phyloP scores from a whole-genome alignment of 1,284 basidiomycete genomes.

The Chondrostereum purpureum region DNA sequence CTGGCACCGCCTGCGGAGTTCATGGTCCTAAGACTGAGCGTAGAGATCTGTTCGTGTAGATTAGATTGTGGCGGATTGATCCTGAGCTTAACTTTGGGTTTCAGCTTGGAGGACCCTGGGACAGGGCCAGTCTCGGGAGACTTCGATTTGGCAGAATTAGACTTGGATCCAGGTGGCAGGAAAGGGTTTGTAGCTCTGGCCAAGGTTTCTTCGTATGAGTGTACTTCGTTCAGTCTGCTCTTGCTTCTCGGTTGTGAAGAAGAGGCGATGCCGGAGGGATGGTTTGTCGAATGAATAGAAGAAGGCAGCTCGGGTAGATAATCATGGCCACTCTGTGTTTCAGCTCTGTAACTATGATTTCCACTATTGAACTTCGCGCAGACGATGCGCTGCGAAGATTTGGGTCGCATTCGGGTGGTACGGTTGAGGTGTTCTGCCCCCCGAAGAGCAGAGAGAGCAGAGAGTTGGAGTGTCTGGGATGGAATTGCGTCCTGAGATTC shows the following conservation, averaged over 20 bases:
- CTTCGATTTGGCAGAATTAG: not conserved
- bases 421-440: slow-evolving; percentile 40
- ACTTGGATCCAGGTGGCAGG: not conserved
- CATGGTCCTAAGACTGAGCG: slow-evolving; percentile 10
- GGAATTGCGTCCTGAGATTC: slow-evolving; percentile 34
- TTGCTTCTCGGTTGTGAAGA: slow-evolving; percentile 1
- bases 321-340: no score
- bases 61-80: slow-evolving; percentile 7
- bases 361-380: slow-evolving; percentile 41
- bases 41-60: not conserved
- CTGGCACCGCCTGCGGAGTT: slow-evolving; percentile 9
- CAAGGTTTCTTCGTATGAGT: not conserved
- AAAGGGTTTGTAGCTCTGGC: no score
- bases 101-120: not conserved
- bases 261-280: slow-evolving; percentile 5
- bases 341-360: not conserved
- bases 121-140: not conserved
- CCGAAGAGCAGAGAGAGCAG: slow-evolving; percentile 34
- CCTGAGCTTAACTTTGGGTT: slow-evolving; percentile 8
- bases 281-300: no score
- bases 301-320: no score
- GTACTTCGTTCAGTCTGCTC: not conserved
- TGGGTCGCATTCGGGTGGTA: slow-evolving; percentile 17
- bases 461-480: slow-evolving; percentile 35
- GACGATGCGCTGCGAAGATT: slow-evolving; percentile 29